phyloP scores from a whole-genome alignment of 352 stramenopile species.

The Phytophthora hibernalis region DNA sequence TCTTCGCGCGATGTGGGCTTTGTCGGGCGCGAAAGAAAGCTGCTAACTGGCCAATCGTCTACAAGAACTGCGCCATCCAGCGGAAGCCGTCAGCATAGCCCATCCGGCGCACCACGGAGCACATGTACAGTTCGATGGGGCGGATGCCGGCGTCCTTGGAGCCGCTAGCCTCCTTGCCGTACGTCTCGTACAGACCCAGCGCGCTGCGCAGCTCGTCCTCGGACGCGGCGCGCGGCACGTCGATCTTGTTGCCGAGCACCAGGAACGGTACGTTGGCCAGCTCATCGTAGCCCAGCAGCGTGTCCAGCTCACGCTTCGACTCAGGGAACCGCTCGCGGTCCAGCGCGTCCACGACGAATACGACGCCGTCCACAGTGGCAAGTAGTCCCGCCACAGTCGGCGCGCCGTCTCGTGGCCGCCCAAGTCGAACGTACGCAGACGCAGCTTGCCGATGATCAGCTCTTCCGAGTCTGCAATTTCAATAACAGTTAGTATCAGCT shows the following conservation, averaged over 20 bases:
- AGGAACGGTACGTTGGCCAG: conserved; percentile 98
- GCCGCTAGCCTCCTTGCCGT: conserved; percentile 96
- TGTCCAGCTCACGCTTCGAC: conserved; percentile 98
- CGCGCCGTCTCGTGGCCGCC: conserved; percentile 98
- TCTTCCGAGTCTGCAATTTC: conserved; percentile 86
- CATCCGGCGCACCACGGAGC: conserved; percentile 98
- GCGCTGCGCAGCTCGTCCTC: conserved; percentile 98
- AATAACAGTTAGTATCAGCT: conserved; percentile 3
- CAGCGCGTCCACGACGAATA: conserved; percentile 99
- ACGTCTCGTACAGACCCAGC: conserved; percentile 98
- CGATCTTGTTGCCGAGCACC: conserved; percentile 99
- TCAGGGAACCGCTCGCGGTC: conserved; percentile 99
- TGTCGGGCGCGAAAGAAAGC: background rate
- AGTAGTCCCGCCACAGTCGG: conserved; percentile 99
- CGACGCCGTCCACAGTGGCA: conserved; percentile 98
- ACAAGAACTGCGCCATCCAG: conserved; percentile 92
- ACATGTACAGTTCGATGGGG: conserved; percentile 99
- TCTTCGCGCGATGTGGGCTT: background rate
- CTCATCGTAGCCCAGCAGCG: conserved; percentile 97
- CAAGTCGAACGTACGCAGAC: conserved; percentile 99
- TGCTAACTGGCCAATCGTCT: conserved; percentile 38
- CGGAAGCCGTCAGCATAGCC: conserved; percentile 97
- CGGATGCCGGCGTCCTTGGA: conserved; percentile 92
- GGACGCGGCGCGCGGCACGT: conserved; percentile 96
- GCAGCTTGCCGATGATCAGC: conserved; percentile 96